Evolutionary conservation across 2,329 filamentous ascomycete genomes (phyloP).

Genomic region (Fusarium armeniacum): DNA sequence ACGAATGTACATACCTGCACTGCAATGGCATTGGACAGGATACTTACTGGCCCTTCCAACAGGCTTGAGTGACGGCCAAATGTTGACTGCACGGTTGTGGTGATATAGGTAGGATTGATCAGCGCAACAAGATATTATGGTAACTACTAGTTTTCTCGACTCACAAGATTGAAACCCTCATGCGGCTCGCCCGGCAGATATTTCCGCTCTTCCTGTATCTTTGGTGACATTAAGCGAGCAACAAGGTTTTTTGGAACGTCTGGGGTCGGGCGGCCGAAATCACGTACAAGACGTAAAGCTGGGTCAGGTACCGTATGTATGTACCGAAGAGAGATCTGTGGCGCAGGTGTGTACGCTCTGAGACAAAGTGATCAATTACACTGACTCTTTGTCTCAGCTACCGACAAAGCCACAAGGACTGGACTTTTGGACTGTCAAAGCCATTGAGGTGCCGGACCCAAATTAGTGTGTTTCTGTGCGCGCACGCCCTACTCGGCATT

Average conservation of each 20-base stretch:
- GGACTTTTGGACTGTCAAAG: constrained; percentile 20
- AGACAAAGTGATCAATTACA: constrained; percentile 16
- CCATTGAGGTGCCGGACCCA: constrained; percentile 27
- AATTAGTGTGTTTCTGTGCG: constrained; percentile 29
- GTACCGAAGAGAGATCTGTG: constrained; percentile 32
- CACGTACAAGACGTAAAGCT: constrained; percentile 8
- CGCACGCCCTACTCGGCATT: constrained; percentile 27
- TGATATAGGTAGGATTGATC: constrained; percentile 13
- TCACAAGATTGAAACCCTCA: constrained; percentile 5
- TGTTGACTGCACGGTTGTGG: neutral
- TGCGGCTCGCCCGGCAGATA: constrained; percentile 33
- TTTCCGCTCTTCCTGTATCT: constrained; percentile 35
- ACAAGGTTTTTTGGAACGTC: constrained; percentile 17
- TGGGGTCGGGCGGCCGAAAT: constrained; percentile 36
- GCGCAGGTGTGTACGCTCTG: constrained; percentile 20
- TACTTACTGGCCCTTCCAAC: neutral
- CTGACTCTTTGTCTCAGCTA: constrained; percentile 27
- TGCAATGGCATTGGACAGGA: neutral
- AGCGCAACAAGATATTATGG: constrained; percentile 20
- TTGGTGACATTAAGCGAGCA: constrained; percentile 18
- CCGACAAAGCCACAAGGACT: constrained; percentile 5
- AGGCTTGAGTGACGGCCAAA: neutral
- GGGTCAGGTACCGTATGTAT: constrained; percentile 18
- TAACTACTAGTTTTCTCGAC: neutral
- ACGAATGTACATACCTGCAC: neutral